phyloP scores from a whole-genome alignment of 345 rosid species.

The Camelina laxa region DNA sequence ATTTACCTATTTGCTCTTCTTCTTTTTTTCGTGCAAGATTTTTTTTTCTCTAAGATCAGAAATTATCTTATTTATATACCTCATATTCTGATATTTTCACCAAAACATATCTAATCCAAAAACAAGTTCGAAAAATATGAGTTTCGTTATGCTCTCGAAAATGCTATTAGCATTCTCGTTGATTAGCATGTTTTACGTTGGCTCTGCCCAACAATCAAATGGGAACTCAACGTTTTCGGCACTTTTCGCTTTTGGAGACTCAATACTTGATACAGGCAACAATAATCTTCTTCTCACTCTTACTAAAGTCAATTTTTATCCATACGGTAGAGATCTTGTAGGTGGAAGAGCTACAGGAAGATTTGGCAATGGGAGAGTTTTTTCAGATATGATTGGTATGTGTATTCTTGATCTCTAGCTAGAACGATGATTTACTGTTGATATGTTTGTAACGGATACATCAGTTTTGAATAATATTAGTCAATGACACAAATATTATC shows the following conservation, averaged over 20 bases:
- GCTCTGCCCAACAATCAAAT: constrained; percentile 27
- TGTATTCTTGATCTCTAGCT: not conserved
- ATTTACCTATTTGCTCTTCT: not conserved
- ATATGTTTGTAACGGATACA: not conserved
- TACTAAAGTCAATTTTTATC: constrained; percentile 53
- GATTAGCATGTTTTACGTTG: constrained; percentile 23
- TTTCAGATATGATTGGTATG: constrained; percentile 59
- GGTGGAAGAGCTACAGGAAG: constrained; percentile 65
- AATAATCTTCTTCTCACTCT: constrained; percentile 48
- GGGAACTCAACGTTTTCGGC: constrained; percentile 32
- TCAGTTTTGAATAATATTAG: not conserved
- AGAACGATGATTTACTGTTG: not conserved
- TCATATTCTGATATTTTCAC: not conserved
- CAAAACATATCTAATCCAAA: not conserved
- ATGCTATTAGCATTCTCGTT: constrained; percentile 6
- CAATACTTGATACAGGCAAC: constrained; percentile 71
- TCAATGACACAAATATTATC: not conserved
- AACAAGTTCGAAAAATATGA: constrained; percentile 1
- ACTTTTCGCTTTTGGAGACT: constrained; percentile 58
- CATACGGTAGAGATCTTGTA: constrained; percentile 61
- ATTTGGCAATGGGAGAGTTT: constrained; percentile 64
- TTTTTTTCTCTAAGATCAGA: not conserved
- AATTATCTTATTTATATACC: not conserved
- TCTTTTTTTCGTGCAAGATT: too few relatives aligned
- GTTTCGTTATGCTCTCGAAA: constrained; percentile 9